Base-by-base conservation (phyloP, 495 filamentous ascomycete genomes). In the Xylaria palmicola region DNA sequence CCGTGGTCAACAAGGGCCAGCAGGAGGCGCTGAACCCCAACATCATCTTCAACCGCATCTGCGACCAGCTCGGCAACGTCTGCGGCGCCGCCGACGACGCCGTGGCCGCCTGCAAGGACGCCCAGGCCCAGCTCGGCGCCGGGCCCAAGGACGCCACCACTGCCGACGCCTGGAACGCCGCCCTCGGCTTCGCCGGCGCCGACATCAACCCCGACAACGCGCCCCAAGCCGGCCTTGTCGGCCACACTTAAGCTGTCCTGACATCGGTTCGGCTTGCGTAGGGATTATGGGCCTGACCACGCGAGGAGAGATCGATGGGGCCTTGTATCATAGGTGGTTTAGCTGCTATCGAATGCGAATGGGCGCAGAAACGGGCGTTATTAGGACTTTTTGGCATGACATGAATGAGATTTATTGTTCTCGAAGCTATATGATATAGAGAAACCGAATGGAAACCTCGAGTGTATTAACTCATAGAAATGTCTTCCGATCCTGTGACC, bases 31-130 rank as follows among this genome's bases (percentile, higher is more conserved):
- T 84, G 27, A 83, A 85, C 77, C 81, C 81, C 55, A 77, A 79
- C 73, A 88, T 87, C 78, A 88, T 87, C 77, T 84, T 84, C 74
- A 86, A 86, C 78, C 80, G 83, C 56, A 79, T 87, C 68, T 83
- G 83, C 68, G 83, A 86, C 71, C 82, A 85, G 76, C 76, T 86
- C 32, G 78, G 48, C 70, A 81, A 81, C 69, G 75, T 84, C 41
- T 86, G 84, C 75, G 74, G 70, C 40, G 83, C 83, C 47, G 83
- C 82, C 69, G 70, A 72, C 36, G 84, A 83, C 32, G 84, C 82
- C 54, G 73, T 79, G 71, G 66, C 73, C 36, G 75, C 76, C 3
- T 81, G 78, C 70, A 53, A 55, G 48, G 67, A 56, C 3, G 84
- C 82, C 15, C 71, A 79, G 70, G 71, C 74, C 2, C 48, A 72